Conservation (phyloP, 495 filamentous ascomycete species). For the Xylaria castorea region DNA sequence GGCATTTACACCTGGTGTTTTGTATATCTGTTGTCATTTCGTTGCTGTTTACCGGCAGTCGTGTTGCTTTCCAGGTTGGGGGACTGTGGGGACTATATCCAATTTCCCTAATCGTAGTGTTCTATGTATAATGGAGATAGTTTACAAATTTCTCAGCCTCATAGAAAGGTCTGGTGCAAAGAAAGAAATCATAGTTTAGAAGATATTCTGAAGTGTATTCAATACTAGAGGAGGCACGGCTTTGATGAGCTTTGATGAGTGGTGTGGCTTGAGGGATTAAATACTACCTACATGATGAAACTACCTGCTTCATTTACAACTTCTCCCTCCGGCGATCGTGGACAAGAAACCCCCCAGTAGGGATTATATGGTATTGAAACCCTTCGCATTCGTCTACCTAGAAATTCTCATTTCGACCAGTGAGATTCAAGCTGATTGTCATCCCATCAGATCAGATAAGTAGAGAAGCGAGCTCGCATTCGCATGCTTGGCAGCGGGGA, state of each 20-base stretch:
- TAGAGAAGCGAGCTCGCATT: conserved; percentile 32
- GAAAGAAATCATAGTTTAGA: not conserved
- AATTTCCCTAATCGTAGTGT: conserved; percentile 1
- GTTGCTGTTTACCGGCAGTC: conserved; percentile 18
- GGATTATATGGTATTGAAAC: not conserved
- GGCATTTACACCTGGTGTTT: conserved; percentile 45
- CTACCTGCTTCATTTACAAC: not conserved
- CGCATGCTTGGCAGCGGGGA: conserved; percentile 24
- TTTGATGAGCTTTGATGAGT: not conserved
- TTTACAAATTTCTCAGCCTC: not conserved
- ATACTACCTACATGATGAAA: not conserved
- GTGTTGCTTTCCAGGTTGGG: conserved; percentile 11
- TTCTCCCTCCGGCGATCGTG: not conserved
- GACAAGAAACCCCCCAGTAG: not conserved
- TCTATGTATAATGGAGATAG: not conserved
- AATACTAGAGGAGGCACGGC: not conserved
- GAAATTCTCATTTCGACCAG: conserved; percentile 6
- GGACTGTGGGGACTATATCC: conserved; percentile 1
- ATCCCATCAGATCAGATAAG: conserved; percentile 37
- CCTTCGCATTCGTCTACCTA: conserved; percentile 7
- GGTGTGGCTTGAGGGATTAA: not conserved
- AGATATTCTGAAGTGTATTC: not conserved
- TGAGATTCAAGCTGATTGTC: conserved; percentile 31
- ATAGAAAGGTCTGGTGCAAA: not conserved
- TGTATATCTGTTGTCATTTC: conserved; percentile 21